These are phyloP conservation scores for Echeveria elegans DNA, from an alignment of 164 flowering plant genomes.

Conservation along the genomic window DNA sequence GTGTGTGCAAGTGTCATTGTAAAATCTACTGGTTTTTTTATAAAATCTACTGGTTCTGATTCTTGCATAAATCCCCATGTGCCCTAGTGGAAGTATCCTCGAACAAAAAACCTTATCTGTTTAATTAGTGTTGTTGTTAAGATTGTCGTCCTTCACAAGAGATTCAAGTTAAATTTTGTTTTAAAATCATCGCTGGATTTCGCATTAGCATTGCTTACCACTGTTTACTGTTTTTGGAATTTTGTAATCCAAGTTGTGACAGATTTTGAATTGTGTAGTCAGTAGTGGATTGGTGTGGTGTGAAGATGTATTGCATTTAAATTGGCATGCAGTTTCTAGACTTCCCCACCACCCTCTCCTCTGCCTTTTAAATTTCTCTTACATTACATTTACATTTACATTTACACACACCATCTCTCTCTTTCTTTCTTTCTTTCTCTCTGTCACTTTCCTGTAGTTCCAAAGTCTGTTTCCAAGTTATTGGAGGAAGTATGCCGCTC, in stretches of 20 bases:
- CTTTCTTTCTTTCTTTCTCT: background rate
- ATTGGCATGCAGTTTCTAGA: background rate
- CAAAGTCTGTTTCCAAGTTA: background rate
- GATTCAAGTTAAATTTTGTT: background rate
- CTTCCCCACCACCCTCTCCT: background rate
- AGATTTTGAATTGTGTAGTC: background rate
- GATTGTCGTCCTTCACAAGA: background rate
- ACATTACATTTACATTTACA: background rate
- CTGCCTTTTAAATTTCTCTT: background rate
- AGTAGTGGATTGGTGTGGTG: background rate
- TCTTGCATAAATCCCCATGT: background rate
- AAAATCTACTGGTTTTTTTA: too few species aligned
- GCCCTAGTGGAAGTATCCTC: too few species aligned
- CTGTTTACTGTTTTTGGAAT: too few species aligned
- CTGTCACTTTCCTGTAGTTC: background rate
- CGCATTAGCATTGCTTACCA: background rate
- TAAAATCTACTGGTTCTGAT: too few species aligned
- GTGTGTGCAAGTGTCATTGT: too few species aligned
- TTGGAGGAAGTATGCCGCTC: constrained; percentile 12
- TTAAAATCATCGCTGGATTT: background rate
- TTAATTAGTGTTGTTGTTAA: background rate
- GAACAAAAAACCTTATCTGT: constrained; percentile 2
- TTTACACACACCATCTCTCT: background rate
- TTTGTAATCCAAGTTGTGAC: background rate
- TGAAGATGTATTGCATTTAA: background rate